Evolutionary conservation across 2,329 filamentous ascomycete species (phyloP), one percentile per base, ranked within the genome.

Genomic region (Phoma sp.): DNA sequence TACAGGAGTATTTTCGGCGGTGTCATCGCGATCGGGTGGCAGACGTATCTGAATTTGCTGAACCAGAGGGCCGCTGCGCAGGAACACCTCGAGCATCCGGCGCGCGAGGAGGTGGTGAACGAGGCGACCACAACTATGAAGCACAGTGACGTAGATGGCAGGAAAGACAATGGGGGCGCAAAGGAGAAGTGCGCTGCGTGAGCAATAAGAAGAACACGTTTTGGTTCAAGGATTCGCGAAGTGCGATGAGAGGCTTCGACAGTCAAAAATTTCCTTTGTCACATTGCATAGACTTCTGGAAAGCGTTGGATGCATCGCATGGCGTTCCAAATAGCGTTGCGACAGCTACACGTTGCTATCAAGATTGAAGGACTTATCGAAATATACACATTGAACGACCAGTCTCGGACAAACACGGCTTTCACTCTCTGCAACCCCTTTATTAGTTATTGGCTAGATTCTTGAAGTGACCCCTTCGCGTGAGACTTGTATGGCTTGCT

Each of bases 41-140:
- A 96, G 82, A 92, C 91, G 0, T 97, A 96, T 80, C 71, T 97
- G 65, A 91, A 88, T 64, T 90, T 87, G 74, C 75, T 96, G 68
- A 96, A 96, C 68, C 83, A 88, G 67, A 80, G 80, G 58, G 91
- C 90, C 1, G 91, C 92, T 73, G 79, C 80, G 43, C 78, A 81
- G 63, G 83, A 85, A 48, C 62, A 65, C 39, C 49, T 51, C 6
- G 67, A 70, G 36, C 66, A 67, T 29, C 50, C 46, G 27, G 41
- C 12, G 2, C 47, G 47, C 2, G 40, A 55, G 25, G 37, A n/a
- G 2, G 32, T 7, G 5, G 19, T 10, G 9, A 21, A 10, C 31
- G 45, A 54, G 32, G 40, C 35, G 31, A 46, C 27, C 5, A 44
- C 41, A 40, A 47, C 45, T 21, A 37, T 36, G 35, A 45, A 21